Base-by-base conservation (phyloP, 1,139 yeast species). In the Geotrichum reessii region DNA sequence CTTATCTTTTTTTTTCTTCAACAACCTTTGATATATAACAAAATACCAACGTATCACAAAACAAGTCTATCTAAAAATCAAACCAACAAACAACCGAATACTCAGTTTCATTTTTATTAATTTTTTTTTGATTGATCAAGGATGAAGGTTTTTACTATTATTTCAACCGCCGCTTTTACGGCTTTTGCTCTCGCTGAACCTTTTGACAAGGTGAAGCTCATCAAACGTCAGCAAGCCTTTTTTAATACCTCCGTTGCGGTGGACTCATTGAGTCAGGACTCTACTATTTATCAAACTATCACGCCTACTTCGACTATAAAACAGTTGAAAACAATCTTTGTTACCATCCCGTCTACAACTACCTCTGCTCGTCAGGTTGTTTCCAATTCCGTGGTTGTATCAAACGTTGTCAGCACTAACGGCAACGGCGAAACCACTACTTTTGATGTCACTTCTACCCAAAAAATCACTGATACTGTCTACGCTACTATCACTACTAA, bases 221-320 rank as follows among this genome's bases (percentile, higher is more conserved):
- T 55, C 47, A 37, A 46, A n/a, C 42, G 47, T n/a, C 47, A 50
- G 3, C 51, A 56, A 28, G 19, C 50, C 19, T 55, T 47, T 51
- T 44, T 48, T 3, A 56, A 56, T 52, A 21, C 37, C 19, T 21
- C 50, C 11, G 51, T 51, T 37, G 47, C 50, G 24, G 2, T 17
- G 22, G 28, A 14, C 8, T n/a, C 47, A n/a, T 8, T 54, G n/a
- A 12, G 24, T 17, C 14, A 28, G 12, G 37, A 17, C 48, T 28
- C 49, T 6, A 52, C 58, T 21, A 33, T 52, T 3, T 47, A 25
- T 31, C 37, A 27, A 12, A 40, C 24, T 5, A 17, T 33, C 24
- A 56, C 55, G n/a, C 51, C 56, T 12, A 47, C 51, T 21, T 47
- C 56, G 4, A 51, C 54, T 17, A 31, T 47, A 24, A 53, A 50